A percentile compares a stretch with the other conserved stretches of the same genome.
phyloP scores from a whole-genome alignment of 2,329 filamentous ascomycete species.

The Calonectria hawksworthii region DNA sequence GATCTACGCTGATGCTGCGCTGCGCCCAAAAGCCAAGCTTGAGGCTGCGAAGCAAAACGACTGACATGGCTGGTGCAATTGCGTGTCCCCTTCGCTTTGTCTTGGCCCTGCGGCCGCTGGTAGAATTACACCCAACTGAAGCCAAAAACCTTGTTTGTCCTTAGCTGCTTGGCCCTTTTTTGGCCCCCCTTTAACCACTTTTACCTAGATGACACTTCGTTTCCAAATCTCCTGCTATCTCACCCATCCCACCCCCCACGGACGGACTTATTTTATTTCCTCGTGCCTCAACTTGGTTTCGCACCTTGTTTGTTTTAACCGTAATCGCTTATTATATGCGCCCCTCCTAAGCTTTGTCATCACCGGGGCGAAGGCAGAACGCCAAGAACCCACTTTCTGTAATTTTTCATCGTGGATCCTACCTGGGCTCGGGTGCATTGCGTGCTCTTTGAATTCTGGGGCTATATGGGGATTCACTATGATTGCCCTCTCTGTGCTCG shows the following conservation, averaged over 20 bases:
- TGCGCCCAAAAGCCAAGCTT: conserved; percentile 10
- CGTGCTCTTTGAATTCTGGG: neutral
- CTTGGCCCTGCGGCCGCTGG: neutral
- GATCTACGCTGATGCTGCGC: neutral
- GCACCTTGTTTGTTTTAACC: neutral
- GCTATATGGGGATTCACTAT: neutral
- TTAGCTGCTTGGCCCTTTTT: neutral
- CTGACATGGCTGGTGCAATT: neutral
- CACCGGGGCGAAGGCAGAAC: neutral
- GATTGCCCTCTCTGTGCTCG: neutral
- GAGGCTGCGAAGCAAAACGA: conserved; percentile 5
- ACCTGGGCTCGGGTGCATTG: neutral
- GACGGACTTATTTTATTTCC: conserved; percentile 1
- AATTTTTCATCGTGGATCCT: neutral
- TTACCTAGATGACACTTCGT: neutral
- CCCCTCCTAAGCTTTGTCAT: neutral
- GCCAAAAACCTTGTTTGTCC: conserved; percentile 7
- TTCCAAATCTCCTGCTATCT: conserved; percentile 1
- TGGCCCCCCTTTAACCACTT: neutral
- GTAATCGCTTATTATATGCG: neutral
- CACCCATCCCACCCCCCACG: neutral
- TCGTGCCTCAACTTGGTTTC: neutral
- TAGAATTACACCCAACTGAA: conserved; percentile 7
- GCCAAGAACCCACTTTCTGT: neutral
- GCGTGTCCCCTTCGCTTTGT: neutral